phyloP scores from a whole-genome alignment of 1,284 basidiomycete species.

The Rhodotorula sp. region DNA sequence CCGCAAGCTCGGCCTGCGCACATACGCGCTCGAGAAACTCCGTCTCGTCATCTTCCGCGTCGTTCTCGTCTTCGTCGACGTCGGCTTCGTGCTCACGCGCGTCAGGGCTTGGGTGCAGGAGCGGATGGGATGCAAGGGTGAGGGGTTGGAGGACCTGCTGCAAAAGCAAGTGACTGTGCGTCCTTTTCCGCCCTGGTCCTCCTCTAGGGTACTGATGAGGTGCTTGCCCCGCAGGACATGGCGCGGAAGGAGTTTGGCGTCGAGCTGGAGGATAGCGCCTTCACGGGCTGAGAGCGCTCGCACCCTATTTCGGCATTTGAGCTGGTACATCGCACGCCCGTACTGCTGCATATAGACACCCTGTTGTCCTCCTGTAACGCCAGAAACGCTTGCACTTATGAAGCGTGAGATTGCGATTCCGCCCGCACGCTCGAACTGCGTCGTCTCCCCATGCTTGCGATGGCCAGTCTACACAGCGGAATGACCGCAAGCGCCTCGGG shows the following conservation, averaged over 20 bases:
- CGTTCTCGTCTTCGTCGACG: slow-evolving; percentile 54
- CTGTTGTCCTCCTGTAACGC: no score
- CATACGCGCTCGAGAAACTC: slow-evolving; percentile 51
- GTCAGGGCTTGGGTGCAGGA: slow-evolving; percentile 50
- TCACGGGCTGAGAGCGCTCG: slow-evolving; percentile 1
- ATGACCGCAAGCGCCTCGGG: no score
- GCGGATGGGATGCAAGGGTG: slow-evolving; percentile 24
- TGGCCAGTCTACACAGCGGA: no score
- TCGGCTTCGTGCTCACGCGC: slow-evolving; percentile 53
- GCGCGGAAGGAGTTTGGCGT: slow-evolving; percentile 57
- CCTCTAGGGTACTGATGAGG: slow-evolving; percentile 51
- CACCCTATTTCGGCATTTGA: neutral
- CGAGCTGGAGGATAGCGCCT: slow-evolving; percentile 45
- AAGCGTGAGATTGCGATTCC: no score
- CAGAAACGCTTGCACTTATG: no score
- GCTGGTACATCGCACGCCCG: neutral
- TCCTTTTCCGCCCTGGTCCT: slow-evolving; percentile 37
- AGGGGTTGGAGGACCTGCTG: slow-evolving; percentile 49
- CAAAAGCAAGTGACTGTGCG: slow-evolving; percentile 49
- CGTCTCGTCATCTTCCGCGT: slow-evolving; percentile 53
- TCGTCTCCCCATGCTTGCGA: no score
- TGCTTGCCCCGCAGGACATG: slow-evolving; percentile 47
- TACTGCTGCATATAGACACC: neutral
- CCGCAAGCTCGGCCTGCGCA: slow-evolving; percentile 47
- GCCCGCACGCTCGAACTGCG: no score